Percentiles rank a stretch among this genome's conserved stretches.
Evolutionary conservation across 2,329 filamentous ascomycete species (phyloP).

Genomic region (Xylaria sp.): DNA sequence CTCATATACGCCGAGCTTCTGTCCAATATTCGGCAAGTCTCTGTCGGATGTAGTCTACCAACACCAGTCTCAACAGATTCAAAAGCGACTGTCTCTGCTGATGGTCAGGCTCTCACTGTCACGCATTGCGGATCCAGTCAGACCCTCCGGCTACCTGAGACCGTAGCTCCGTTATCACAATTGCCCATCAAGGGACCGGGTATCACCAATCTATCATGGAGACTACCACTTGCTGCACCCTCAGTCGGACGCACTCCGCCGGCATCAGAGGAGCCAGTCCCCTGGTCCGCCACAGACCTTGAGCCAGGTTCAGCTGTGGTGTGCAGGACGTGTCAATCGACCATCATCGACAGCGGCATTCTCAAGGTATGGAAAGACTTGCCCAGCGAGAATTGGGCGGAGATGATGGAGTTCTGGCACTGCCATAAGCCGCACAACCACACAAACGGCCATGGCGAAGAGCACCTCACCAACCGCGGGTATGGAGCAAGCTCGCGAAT

Average conservation of each 20-base stretch:
- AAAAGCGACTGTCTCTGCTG: conserved; percentile 56
- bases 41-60: conserved; percentile 64
- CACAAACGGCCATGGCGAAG: conserved; percentile 49
- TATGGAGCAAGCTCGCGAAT: conserved; percentile 87
- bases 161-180: conserved; percentile 49
- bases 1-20: conserved; percentile 73
- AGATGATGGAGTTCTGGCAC: conserved; percentile 99
- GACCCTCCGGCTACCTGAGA: conserved; percentile 57
- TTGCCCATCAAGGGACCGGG: conserved; percentile 54
- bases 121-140: conserved; percentile 56
- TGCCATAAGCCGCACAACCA: conserved; percentile 85
- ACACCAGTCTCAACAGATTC: conserved; percentile 58
- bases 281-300: conserved; percentile 68
- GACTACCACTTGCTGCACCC: conserved; percentile 57
- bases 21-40: conserved; percentile 72
- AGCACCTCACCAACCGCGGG: conserved; percentile 71
- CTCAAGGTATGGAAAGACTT: conserved; percentile 84
- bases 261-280: conserved; percentile 55
- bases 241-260: conserved; percentile 7
- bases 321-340: conserved; percentile 55
- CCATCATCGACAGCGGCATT: conserved; percentile 53
- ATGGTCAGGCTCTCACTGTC: conserved; percentile 60
- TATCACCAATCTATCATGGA: conserved; percentile 61
- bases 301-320: conserved; percentile 52
- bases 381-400: conserved; percentile 96